A percentile compares a stretch with the other conserved stretches of the same genome.
phyloP scores from a whole-genome alignment of 1,139 yeast species.

The Kazachstania sp. region DNA sequence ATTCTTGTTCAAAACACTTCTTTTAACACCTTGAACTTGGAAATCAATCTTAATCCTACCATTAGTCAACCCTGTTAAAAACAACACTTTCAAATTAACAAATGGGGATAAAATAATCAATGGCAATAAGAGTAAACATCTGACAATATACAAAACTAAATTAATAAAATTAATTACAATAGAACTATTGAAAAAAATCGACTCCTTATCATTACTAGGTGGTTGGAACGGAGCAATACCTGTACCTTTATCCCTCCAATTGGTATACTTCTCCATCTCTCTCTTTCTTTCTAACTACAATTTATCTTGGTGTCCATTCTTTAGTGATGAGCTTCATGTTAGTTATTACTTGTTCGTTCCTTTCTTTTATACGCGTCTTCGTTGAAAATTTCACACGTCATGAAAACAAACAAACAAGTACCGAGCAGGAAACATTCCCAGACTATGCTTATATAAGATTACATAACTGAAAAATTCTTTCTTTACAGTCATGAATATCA shows the following conservation, averaged over 20 bases:
- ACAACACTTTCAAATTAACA: constrained; percentile 11
- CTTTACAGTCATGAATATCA: no score
- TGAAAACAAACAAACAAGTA: no score
- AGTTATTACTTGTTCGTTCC: neutral
- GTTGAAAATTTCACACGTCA: neutral
- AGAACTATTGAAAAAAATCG: constrained; percentile 10
- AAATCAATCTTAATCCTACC: constrained; percentile 26
- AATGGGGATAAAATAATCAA: neutral
- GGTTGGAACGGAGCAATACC: constrained; percentile 79
- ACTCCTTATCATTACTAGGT: constrained; percentile 15
- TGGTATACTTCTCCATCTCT: constrained; percentile 63
- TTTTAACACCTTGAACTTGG: constrained; percentile 45
- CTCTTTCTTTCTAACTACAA: neutral
- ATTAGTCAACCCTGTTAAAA: constrained; percentile 26
- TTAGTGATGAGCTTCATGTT: neutral
- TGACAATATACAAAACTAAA: neutral
- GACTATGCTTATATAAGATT: no score
- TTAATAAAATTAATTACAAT: neutral
- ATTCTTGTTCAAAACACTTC: constrained; percentile 34
- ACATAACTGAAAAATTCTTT: no score
- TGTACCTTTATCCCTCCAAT: constrained; percentile 71
- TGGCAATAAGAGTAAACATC: neutral
- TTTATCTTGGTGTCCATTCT: neutral
- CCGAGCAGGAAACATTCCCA: no score
- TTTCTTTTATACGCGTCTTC: neutral